Base-by-base conservation (phyloP, 2,329 filamentous ascomycete genomes). In the Neonectria hederae region DNA sequence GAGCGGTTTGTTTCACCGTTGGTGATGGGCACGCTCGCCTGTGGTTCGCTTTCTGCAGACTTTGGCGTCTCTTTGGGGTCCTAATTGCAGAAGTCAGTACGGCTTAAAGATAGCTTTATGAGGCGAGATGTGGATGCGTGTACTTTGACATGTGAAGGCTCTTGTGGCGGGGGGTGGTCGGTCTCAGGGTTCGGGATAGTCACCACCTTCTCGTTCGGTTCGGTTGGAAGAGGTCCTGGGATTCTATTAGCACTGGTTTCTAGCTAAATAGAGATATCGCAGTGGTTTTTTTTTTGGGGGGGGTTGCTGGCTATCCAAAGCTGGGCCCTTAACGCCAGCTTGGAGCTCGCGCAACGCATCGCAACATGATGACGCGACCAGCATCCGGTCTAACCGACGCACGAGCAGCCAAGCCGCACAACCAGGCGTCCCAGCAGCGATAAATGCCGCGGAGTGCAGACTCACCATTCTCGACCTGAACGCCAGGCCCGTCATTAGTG, bases 191-290 rank as follows among this genome's bases (percentile, higher is more conserved):
- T 70, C 5, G 69, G 59, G 35, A 69, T 61, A 13, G 65, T 69
- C 22, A 65, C 66, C 49, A 71, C 69, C 53, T 74, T 74, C 57
- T 73, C 68, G 55, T 69, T 63, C 14, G 65, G 24, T 35, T 69
- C 63, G 22, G 42, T 56, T 17, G 46, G 35, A 4, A 61, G 43
- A 9, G 53, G n/a, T 14, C 43, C 69, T 71, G 42, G 13, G 13
- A 2, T 9, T 19, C 21, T 19, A 48, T 74, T 59, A 74, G 65
- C 48, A 28, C 40, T 26, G 4, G 24, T 43, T 13, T 3, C 21
- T 10, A 22, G 21, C 4, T 38, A 13, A 7, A 26, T 8, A 24
- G 24, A 9, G 22, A 21, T 40, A 8, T 14, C 19, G 5, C 3
- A 13, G 7, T 35, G 3, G 19, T 11, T 38, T 21, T 11, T 45